Evolutionary conservation across 2,329 filamentous ascomycete genomes (phyloP), one percentile per base, ranked within the genome.

Genomic region (Diatrype stigma): DNA sequence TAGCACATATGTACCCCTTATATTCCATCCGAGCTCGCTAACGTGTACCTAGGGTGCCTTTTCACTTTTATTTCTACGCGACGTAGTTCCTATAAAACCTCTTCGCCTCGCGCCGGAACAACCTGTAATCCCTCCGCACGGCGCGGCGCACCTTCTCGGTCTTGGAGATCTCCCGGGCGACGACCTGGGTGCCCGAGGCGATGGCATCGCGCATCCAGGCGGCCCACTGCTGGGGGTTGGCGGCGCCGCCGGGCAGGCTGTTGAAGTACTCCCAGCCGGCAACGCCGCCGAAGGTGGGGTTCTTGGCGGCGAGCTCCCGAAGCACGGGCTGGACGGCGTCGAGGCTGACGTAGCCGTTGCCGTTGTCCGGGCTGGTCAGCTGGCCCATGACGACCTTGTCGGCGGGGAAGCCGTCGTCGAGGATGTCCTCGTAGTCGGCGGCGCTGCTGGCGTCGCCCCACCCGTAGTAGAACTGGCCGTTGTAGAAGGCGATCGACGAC

Each of bases 241-340:
- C 73, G 2, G 64, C 65, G 22, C 81, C 85, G 1, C 85, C 86
- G 0, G 89, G 87, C 51, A 84, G 67, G 50, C 86, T 82, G 72
- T 96, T 95, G 72, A 93, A 96, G 67, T 94, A 96, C 72, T 96
- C 92, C 92, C 92, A 96, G 2, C 90, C 90, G 85, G 94, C 94
- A 6, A 96, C 84, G 1, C 92, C 92, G 1, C 91, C 92, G 66
- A 96, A 94, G 1, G 73, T 73, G 1, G 81, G 80, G 60, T 89
- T 89, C 48, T 71, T 66, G 2, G 59, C 61, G n/a, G 67, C 62
- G 23, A 82, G 60, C 2, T 70, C 62, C 12, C 63, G 58, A 2
- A 82, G 63, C 0, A 78, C 74, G 7, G 62, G 54, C 1, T 70
- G 70, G 35, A 80, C 63, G 52, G 76, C 76, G 34, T 80, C 72